Evolutionary conservation across 2,329 filamentous ascomycete species (phyloP).

Genomic region (Trichocomaceae sp.): DNA sequence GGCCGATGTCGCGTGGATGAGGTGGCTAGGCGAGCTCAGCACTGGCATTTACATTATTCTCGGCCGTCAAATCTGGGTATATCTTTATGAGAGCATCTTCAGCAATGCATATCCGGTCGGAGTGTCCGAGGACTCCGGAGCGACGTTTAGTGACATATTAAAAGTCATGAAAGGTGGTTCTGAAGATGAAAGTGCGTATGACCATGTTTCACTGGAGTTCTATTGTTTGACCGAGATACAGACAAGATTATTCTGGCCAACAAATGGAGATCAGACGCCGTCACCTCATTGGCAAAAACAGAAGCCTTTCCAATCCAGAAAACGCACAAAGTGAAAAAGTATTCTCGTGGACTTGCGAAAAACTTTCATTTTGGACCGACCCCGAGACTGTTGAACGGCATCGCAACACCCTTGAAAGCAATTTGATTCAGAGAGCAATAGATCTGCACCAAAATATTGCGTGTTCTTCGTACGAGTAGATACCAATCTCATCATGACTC

Average conservation of each 20-base stretch:
- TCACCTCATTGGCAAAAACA: neutral
- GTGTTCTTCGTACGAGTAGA: constrained; percentile 1
- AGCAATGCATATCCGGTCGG: too few species aligned
- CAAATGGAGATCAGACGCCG: neutral
- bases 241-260: neutral
- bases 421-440: neutral
- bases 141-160: too few species aligned
- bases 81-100: too few species aligned
- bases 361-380: neutral
- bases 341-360: neutral
- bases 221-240: neutral
- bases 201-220: neutral
- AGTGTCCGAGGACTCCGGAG: too few species aligned
- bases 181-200: too few species aligned
- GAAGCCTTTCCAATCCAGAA: neutral
- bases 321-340: too few species aligned
- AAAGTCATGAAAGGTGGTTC: too few species aligned
- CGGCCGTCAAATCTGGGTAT: neutral
- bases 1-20: neutral
- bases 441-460: neutral
- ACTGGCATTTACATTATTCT: neutral
- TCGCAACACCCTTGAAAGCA: neutral
- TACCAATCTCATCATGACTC: neutral
- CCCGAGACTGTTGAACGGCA: neutral
- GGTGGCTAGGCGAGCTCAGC: neutral